Base-by-base conservation (phyloP, 2,329 filamentous ascomycete species). In the Xylariaceae sp. region DNA sequence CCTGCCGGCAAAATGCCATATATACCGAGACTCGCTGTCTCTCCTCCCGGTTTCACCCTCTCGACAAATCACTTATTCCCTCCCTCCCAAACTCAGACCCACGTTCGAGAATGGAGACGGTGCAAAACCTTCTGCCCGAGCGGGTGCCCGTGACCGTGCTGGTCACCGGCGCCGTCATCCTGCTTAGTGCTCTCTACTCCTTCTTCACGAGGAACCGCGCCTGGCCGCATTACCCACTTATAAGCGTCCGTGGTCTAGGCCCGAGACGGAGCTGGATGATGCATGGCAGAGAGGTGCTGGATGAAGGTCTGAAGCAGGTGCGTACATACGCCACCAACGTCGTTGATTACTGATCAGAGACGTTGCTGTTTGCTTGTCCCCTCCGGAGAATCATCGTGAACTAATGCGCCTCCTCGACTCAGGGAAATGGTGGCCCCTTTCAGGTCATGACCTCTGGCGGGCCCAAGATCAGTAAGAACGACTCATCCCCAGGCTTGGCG, bases 391-490 rank as follows among this genome's bases (percentile, higher is more conserved):
- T 15, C 11, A 30, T 15, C 8, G 3, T 7, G 11, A 9, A 45
- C 11, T 4, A 17, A 48, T 4, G 10, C 39, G 34, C 50, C 65
- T 69, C 44, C 39, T 45, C 2, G 30, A 49, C 11, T 47, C 53
- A 71, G 70, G 68, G 67, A 55, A 67, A 69, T 5, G 23, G 23
- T 48, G 71, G 69, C 1, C 68, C 70, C 4, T 72, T 72, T 53
- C 71, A 73, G 57, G 58, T 73, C 47, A 68, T 73, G 59, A 70
- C 69, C 1, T 69, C 69, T 17, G 71, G 70, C 0, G 71, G 70
- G 3, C 70, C 70, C 1, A 72, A 71, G 59, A 70, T 72, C 57
- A 34, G 49, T 51, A 51, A 51, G 49, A 17, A 18, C 8, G 17
- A 8, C 30, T 15, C 10, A n/a, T 30, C 18, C 17, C 11, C 49